Evolutionary conservation across 345 rosid genomes (phyloP).

Genomic region (Citrus sp.): DNA sequence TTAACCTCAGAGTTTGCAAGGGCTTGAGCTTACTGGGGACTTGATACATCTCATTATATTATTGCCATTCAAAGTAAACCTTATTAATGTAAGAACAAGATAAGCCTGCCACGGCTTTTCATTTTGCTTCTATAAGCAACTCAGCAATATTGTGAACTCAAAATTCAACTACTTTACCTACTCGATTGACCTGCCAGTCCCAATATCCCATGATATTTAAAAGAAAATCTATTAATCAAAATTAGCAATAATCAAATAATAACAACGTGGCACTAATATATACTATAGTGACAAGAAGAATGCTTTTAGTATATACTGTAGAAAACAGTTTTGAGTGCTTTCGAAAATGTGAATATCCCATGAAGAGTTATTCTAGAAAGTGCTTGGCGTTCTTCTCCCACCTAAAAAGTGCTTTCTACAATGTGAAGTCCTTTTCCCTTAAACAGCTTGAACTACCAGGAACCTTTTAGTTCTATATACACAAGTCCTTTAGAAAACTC

Average conservation of each 20-base stretch:
- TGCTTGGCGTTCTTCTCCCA: no score
- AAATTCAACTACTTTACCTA: slow-evolving; percentile 1
- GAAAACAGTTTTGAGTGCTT: no score
- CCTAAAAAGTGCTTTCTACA: no score
- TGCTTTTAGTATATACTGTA: not conserved
- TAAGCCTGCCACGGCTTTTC: slow-evolving; percentile 1
- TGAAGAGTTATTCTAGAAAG: no score
- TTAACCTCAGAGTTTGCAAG: not conserved
- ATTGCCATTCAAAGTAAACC: not conserved
- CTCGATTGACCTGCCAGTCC: not conserved
- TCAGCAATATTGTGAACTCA: not conserved
- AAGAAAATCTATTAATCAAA: not conserved
- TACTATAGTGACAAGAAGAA: not conserved
- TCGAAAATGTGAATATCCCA: no score
- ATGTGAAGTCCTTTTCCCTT: no score
- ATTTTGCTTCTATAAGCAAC: not conserved
- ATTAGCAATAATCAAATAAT: no score
- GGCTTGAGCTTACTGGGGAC: not conserved
- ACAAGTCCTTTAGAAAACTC: not conserved
- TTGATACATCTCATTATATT: not conserved
- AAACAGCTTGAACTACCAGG: not conserved
- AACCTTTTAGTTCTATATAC: not conserved
- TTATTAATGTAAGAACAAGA: slow-evolving; percentile 2
- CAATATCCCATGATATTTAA: not conserved
- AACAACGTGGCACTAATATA: no score